Evolutionary conservation across 148 eudicot species (phyloP).

Genomic region (Polygonum maritimum): DNA sequence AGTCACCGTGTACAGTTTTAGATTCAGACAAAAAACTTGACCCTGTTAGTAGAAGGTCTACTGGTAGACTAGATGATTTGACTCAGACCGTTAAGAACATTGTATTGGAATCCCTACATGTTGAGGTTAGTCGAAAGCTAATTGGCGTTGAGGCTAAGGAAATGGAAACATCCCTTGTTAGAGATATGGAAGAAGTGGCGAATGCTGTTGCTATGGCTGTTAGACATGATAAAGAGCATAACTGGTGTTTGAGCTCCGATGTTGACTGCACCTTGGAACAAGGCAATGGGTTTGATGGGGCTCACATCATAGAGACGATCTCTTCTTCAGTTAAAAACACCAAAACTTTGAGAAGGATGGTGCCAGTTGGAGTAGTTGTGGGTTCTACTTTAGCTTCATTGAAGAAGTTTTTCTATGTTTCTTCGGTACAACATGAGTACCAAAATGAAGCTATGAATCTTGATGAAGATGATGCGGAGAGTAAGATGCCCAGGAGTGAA

Average conservation of each 20-base stretch:
- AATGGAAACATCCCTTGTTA: slow-evolving; percentile 35
- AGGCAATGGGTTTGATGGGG: slow-evolving; percentile 33
- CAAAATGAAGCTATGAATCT: slow-evolving; percentile 17
- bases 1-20: slow-evolving; percentile 63
- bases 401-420: slow-evolving; percentile 37
- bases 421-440: slow-evolving; percentile 16
- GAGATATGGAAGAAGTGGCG: slow-evolving; percentile 61
- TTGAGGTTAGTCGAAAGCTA: slow-evolving; percentile 68
- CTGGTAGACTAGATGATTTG: slow-evolving; percentile 19
- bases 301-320: slow-evolving; percentile 41
- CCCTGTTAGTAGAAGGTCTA: slow-evolving; percentile 18
- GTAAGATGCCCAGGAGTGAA: slow-evolving; percentile 16
- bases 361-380: slow-evolving; percentile 82
- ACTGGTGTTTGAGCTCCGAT: slow-evolving; percentile 16
- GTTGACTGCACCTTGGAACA: slow-evolving; percentile 20
- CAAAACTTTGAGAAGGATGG: slow-evolving; percentile 42
- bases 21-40: slow-evolving; percentile 39
- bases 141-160: slow-evolving; percentile 41
- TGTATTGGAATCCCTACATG: slow-evolving; percentile 45
- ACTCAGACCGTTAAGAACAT: slow-evolving; percentile 28
- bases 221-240: slow-evolving; percentile 23
- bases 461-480: slow-evolving; percentile 18
- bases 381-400: slow-evolving; percentile 89
- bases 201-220: slow-evolving; percentile 46
- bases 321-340: slow-evolving; percentile 50